Percentiles rank a stretch among this genome's conserved stretches.
phyloP scores from a whole-genome alignment of 495 filamentous ascomycete genomes.

The Neurospora cerealis region DNA sequence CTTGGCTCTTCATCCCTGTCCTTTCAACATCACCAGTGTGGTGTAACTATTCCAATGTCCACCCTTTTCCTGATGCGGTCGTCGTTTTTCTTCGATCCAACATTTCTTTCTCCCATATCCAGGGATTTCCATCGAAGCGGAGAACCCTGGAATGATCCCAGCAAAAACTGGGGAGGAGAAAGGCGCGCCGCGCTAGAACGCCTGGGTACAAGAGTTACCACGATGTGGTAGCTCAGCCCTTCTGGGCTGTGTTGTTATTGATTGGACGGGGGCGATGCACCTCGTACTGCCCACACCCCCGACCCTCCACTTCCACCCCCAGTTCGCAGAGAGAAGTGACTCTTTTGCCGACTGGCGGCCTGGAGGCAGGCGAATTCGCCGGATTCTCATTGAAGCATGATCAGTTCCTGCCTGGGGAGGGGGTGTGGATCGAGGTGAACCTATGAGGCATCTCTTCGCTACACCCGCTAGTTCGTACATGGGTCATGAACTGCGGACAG shows the following conservation, averaged over 20 bases:
- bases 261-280: background rate
- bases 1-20: slow-evolving; percentile 2
- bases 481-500: background rate
- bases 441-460: background rate
- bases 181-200: background rate
- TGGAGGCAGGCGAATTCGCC: background rate
- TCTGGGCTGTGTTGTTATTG: background rate
- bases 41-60: background rate
- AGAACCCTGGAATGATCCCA: background rate
- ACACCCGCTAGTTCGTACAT: background rate
- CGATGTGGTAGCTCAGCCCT: slow-evolving; percentile 11
- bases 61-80: background rate
- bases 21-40: background rate
- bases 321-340: background rate
- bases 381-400: background rate
- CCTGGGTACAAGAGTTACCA: background rate
- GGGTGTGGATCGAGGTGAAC: background rate
- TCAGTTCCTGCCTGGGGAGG: background rate
- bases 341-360: background rate
- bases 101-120: background rate
- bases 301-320: background rate
- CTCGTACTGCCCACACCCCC: background rate
- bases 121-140: background rate
- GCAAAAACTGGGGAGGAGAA: background rate
- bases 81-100: background rate